Evolutionary conservation across 306 rosid species (phyloP), one percentile per base, ranked within the genome.

Genomic region (Styphnolobium japonicum): DNA sequence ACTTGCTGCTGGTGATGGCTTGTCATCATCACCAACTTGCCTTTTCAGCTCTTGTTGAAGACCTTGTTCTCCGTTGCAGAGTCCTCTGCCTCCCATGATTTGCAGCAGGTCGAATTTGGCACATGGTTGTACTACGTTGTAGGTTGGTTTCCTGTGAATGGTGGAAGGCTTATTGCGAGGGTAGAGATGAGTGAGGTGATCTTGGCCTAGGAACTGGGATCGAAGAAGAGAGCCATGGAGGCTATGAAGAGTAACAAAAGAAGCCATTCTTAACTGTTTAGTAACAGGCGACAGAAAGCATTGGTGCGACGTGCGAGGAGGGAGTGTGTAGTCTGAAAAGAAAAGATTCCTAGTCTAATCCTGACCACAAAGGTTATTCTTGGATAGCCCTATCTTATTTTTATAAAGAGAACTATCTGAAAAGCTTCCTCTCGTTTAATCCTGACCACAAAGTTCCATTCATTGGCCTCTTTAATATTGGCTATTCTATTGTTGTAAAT

Each of bases 81-180:
- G 90, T 31, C 99, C 99, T 84, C 98, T 88, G 76, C 99, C 99
- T 76, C 98, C 98, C 76, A 95, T 7, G 77, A 93, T 77, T 53
- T 95, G 87, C 4, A 43, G 39, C 9, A 91, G 29, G 84, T 93
- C 79, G 77, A 95, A 91, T 73, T 86, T 85, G 62, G 98, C 98
- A 12, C 82, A 76, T 25, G 89, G 83, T 58, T 75, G 81, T 16
- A 22, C 27, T 7, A 25, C 25, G 19, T 11, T 34, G 5, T n/a
- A 61, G 23, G 80, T 34, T 48, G 80, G 81, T 66, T 68, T 86
- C 63, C 10, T 88, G 14, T 83, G 86, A 65, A 67, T 21, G 34
- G 80, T 73, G 71, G 86, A 77, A 77, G 65, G 52, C 49, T 55
- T 73, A 37, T 77, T 84, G 43, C 16, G 79, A 49, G 82, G 85